Evolutionary conservation across 805 yeast genomes (phyloP), one percentile per base, ranked within the genome.

Genomic region (Ogataea wickerhamii): DNA sequence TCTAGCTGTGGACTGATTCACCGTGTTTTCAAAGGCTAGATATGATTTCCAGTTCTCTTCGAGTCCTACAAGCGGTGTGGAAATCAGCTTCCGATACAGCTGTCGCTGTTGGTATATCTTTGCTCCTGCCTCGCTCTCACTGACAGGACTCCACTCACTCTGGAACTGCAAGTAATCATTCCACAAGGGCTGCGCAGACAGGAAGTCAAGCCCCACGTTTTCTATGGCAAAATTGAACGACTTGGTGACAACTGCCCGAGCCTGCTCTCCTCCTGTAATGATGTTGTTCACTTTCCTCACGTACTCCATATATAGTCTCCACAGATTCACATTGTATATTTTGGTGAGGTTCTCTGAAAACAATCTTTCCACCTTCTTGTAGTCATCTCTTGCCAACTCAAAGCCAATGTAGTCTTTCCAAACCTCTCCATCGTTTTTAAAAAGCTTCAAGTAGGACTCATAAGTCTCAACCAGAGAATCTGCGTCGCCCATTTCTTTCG

Each of bases 201-300:
- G 29, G 4, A 82, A 74, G 57, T 93, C 98, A 22, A 77, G 62
- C 0, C 96, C 96, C 35, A 89, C 86, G 43, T 79, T 75, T 20
- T 73, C 78, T 14, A 85, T 66, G 1, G 94, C 95, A 56, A 84
- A 76, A 44, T 88, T 94, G 57, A 80, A 91, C 0, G 96, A 95
- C 55, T 80, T 82, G 13, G 82, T 68, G 11, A 89, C 84, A 2
- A 76, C 73, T 8, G 80, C 73, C 46, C 93, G 67, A 0, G 93
- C 89, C 45, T 74, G 79, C 55, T 83, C 94, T 24, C 93, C 93
- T 18, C 91, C 94, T 4, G 88, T 82, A 37, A 82, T 76, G 17
- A 82, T 70, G 49, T 76, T 74, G 51, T 84, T 79, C 38, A 73
- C 76, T 30, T 87, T 69, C 39, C 89, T 77, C 20, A 89, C 87